These are phyloP conservation scores for Eragrostis nindensis DNA, from an alignment of 176 grass and related monocot species.

Conservation along the genomic window DNA sequence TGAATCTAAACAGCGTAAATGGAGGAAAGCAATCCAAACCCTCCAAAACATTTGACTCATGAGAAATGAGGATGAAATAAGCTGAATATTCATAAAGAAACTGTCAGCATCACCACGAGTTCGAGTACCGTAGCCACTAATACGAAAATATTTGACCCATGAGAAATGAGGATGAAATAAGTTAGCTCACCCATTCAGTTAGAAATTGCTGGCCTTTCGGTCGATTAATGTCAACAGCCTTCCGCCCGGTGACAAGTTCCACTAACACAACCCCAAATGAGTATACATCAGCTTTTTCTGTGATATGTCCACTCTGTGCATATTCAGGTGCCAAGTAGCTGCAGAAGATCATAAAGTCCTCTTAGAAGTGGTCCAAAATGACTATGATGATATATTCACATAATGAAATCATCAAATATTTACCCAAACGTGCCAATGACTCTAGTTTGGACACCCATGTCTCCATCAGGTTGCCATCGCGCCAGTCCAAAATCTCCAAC, in stretches of 20 bases:
- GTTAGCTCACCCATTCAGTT: slow-evolving; percentile 88
- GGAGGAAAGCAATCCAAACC: not conserved
- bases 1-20: not conserved
- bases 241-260: slow-evolving; percentile 92
- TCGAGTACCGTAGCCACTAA: not conserved
- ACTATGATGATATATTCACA: not conserved
- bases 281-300: slow-evolving; percentile 97
- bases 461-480: slow-evolving; percentile 97
- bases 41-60: not conserved
- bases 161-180: slow-evolving; percentile 12
- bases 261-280: slow-evolving; percentile 96
- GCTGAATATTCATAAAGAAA: slow-evolving; percentile 79
- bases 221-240: slow-evolving; percentile 94
- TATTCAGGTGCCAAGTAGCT: slow-evolving; percentile 93
- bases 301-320: slow-evolving; percentile 96
- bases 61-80: slow-evolving; percentile 5
- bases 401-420: slow-evolving; percentile 13
- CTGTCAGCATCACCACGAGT: slow-evolving; percentile 30
- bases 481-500: slow-evolving; percentile 98
- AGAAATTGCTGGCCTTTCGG: slow-evolving; percentile 97
- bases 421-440: slow-evolving; percentile 99
- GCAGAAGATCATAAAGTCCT: slow-evolving; percentile 20
- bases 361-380: slow-evolving; percentile 2
- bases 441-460: slow-evolving; percentile 92
- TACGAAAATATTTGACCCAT: not conserved